These are phyloP conservation scores for Cutaneotrichosporon mucoides DNA, from an alignment of 1,284 basidiomycete species.

Conservation along the genomic window DNA sequence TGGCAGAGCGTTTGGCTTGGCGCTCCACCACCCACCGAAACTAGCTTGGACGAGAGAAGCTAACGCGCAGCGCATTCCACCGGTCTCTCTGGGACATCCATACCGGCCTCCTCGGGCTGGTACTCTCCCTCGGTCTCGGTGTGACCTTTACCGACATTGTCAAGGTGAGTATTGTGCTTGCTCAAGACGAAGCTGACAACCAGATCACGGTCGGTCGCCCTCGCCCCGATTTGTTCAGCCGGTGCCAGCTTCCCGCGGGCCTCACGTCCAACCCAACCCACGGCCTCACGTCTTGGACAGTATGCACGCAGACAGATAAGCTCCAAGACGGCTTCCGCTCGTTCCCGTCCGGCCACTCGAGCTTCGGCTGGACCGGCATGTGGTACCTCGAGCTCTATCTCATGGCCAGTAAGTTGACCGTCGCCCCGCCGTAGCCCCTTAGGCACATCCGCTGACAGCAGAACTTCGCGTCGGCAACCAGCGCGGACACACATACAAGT, in stretches of 20 bases:
- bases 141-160: constrained; percentile 74
- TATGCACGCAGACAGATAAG: constrained; percentile 72
- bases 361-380: constrained; percentile 51
- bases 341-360: constrained; percentile 90
- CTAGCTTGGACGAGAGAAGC: no score
- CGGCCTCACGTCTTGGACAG: constrained; percentile 66
- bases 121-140: constrained; percentile 30
- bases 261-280: constrained; percentile 62
- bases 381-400: constrained; percentile 54
- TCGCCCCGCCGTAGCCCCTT: no score
- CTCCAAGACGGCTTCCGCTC: constrained; percentile 83
- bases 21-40: no score
- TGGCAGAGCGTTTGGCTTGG: no score
- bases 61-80: constrained; percentile 52
- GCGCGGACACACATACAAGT: constrained; percentile 74
- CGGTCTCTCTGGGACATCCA: constrained; percentile 87
- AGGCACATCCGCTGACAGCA: constrained; percentile 58
- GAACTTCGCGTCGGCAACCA: constrained; percentile 85
- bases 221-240: constrained; percentile 74
- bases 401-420: constrained; percentile 40
- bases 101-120: constrained; percentile 64
- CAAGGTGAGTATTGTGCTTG: constrained; percentile 53
- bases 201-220: constrained; percentile 73
- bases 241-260: constrained; percentile 71
- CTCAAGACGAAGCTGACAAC: no score